Evolutionary conservation across 2,329 filamentous ascomycete species (phyloP), one percentile per base, ranked within the genome.

Genomic region (Ilyonectria destructans): DNA sequence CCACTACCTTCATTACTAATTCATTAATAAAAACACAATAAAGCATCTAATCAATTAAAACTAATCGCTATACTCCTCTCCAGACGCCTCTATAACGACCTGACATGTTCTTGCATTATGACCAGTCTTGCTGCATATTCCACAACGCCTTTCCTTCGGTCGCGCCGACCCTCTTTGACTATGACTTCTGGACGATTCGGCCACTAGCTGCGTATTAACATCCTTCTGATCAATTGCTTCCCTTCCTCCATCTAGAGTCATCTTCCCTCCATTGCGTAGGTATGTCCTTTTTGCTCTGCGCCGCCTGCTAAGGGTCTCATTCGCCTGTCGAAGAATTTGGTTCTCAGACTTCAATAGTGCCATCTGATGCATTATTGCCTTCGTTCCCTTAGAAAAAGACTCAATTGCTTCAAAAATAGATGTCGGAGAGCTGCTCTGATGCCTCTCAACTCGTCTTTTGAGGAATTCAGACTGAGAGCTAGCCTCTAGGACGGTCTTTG

Each of bases 261-360:
- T 58, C 21, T 45, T 48, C 23, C 37, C 49, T 54, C 49, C 4
- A 19, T 62, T 43, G 0, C 26, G 31, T 46, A 62, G 17, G n/a
- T 6, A 4, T 19, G 37, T 54, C 33, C 23, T 57, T 65, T 59
- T 59, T 29, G n/a, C 48, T 60, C 48, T 65, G 15, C 37, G 37
- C 33, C 45, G 55, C 55, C 33, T 48, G 31, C 62, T 65, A 51
- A 65, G 55, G 17, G 48, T 59, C 33, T 58, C n/a, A 52, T 65
- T 65, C 15, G 55, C 45, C 35, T 65, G 54, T 59, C 33, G 33
- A 65, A 65, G 54, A 17, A 17, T 26, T 35, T 54, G 26, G 26
- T 19, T 31, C 54, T 64, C 19, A 21, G 46, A 29, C 49, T 40
- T 23, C 21, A 23, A 23, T 23, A 23, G 21, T 23, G 21, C 40